Conservation (phyloP, 305 asterid species). For the Fraxinus platypoda region DNA sequence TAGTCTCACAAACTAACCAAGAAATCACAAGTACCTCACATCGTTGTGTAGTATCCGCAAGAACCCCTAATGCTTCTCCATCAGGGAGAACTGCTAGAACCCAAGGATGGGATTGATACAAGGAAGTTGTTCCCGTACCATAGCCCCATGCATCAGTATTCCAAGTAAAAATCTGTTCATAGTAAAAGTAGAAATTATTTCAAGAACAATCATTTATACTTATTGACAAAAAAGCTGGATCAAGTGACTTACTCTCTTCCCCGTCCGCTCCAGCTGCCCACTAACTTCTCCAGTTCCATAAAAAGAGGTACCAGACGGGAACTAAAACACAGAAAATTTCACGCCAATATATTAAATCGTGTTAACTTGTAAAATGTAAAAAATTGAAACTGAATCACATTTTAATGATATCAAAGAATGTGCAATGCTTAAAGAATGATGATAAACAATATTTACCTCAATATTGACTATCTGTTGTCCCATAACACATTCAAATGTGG, state of each 20-base stretch:
- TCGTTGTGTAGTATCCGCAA: conserved; percentile 89
- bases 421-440: conserved; percentile 4
- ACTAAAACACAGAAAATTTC: conserved; percentile 41
- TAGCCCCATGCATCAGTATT: conserved; percentile 97
- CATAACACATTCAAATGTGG: conserved; percentile 56
- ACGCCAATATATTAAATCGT: conserved; percentile 8
- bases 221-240: conserved; percentile 5
- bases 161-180: conserved; percentile 77
- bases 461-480: conserved; percentile 70
- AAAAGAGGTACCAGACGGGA: conserved; percentile 81
- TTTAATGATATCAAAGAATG: not conserved
- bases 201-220: not conserved
- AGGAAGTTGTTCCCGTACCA: conserved; percentile 88
- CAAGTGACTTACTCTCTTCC: conserved; percentile 69
- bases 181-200: not conserved
- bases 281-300: conserved; percentile 98
- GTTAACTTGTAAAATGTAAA: not conserved
- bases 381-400: not conserved
- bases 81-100: conserved; percentile 77
- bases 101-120: conserved; percentile 99
- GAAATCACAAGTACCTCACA: conserved; percentile 66
- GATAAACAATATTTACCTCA: conserved; percentile 47
- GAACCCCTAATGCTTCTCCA: conserved; percentile 88
- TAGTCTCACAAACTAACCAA: conserved; percentile 5
- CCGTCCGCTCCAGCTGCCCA: conserved; percentile 95